Conservation (phyloP, 2,329 filamentous ascomycete species). For the Geoglossum cookeanum region DNA sequence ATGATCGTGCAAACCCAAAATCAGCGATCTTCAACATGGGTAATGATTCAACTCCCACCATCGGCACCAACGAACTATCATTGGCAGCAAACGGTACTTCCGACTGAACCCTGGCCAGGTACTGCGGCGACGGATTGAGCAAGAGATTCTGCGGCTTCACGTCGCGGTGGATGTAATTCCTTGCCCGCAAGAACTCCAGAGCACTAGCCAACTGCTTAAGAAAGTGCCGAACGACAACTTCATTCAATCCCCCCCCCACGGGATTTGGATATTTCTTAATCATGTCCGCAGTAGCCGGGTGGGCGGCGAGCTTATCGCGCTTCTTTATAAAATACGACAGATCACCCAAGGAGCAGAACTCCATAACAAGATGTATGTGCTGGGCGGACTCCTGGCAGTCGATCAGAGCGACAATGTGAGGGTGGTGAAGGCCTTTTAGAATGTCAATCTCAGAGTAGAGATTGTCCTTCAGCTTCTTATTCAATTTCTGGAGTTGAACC, state of each 20-base stretch:
- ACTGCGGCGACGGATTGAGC: slow-evolving; percentile 59
- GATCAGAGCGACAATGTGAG: slow-evolving; percentile 90
- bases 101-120: slow-evolving; percentile 43
- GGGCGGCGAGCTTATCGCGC: slow-evolving; percentile 57
- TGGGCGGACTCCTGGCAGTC: slow-evolving; percentile 75
- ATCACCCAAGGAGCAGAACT: slow-evolving; percentile 92
- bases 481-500: slow-evolving; percentile 75
- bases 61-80: slow-evolving; percentile 61
- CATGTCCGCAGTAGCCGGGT: slow-evolving; percentile 74
- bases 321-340: slow-evolving; percentile 93
- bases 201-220: slow-evolving; percentile 88
- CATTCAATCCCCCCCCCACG: slow-evolving; percentile 68
- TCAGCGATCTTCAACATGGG: slow-evolving; percentile 97
- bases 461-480: slow-evolving; percentile 92
- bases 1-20: slow-evolving; percentile 89
- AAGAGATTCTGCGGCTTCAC: slow-evolving; percentile 95
- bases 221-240: slow-evolving; percentile 93
- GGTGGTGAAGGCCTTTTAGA: slow-evolving; percentile 79
- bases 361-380: slow-evolving; percentile 95
- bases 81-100: slow-evolving; percentile 59
- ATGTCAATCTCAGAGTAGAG: slow-evolving; percentile 91
- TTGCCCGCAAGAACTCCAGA: slow-evolving; percentile 65
- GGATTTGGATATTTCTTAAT: slow-evolving; percentile 82
- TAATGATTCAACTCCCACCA: slow-evolving; percentile 61
- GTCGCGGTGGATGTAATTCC: slow-evolving; percentile 86